Evolutionary conservation across 129 eudicot genomes (phyloP).

Genomic region (Calendula officinalis): DNA sequence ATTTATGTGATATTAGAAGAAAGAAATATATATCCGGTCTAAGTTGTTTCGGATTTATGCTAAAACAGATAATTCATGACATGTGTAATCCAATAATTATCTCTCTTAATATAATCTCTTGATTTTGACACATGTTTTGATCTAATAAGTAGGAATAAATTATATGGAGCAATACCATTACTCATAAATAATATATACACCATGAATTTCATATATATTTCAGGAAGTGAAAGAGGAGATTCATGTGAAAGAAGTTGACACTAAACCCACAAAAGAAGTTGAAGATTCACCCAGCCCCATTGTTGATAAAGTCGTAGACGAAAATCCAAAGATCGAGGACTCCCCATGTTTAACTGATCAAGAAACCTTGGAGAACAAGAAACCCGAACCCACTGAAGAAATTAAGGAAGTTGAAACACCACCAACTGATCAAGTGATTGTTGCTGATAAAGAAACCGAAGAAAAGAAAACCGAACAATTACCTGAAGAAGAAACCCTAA

Average conservation of each 20-base stretch:
- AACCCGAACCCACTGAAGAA: conserved; percentile 7
- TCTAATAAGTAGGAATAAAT: too few species aligned
- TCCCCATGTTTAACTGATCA: conserved; percentile 18
- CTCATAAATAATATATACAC: too few species aligned
- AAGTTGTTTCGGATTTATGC: conserved; percentile 3
- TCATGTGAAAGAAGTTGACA: conserved; percentile 26
- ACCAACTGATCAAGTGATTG: conserved; percentile 10
- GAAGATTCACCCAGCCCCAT: conserved; percentile 12
- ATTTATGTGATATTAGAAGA: conserved; percentile 2
- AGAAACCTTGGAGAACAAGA: conserved; percentile 18
- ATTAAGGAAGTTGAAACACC: conserved; percentile 19
- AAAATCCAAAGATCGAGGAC: conserved; percentile 17
- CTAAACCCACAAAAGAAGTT: conserved; percentile 17
- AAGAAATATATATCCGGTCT: background rate
- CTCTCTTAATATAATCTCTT: too few species aligned
- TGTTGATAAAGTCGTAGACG: background rate
- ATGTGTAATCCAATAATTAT: too few species aligned
- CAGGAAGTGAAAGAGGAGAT: conserved; percentile 54
- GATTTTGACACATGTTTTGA: too few species aligned
- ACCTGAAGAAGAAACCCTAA: conserved; percentile 24
- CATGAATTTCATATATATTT: conserved; percentile 6
- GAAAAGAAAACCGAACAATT: conserved; percentile 16
- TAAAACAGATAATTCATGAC: background rate
- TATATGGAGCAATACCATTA: too few species aligned
- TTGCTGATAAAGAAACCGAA: conserved; percentile 14